phyloP scores from a whole-genome alignment of 2,329 filamentous ascomycete species.

The Geoglossum cookeanum region DNA sequence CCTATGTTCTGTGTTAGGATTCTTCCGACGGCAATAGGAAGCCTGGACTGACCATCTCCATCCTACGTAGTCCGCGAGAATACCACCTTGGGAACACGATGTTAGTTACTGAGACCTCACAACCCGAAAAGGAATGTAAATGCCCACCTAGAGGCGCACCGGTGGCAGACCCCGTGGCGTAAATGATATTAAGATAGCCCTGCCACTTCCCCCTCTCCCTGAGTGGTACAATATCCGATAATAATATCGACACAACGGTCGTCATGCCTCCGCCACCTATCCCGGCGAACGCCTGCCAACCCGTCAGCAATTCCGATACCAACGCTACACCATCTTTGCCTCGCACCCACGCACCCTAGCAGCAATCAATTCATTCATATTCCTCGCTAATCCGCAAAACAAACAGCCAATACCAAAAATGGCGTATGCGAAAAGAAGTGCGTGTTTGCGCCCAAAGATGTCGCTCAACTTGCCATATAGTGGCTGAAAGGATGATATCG shows the following conservation, averaged over 20 bases:
- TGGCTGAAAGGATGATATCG: slow-evolving; percentile 55
- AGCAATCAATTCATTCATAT: slow-evolving; percentile 45
- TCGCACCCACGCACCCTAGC: slow-evolving; percentile 28
- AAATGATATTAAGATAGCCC: slow-evolving; percentile 54
- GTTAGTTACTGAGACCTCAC: slow-evolving; percentile 8
- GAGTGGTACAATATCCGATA: slow-evolving; percentile 52
- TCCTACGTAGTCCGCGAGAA: slow-evolving; percentile 52
- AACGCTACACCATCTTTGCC: neutral
- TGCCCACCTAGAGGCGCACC: slow-evolving; percentile 44
- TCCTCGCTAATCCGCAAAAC: slow-evolving; percentile 41
- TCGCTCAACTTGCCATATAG: slow-evolving; percentile 53
- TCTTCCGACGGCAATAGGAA: neutral
- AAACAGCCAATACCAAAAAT: slow-evolving; percentile 47
- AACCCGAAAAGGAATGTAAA: neutral
- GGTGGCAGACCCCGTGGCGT: slow-evolving; percentile 43
- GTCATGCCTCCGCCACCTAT: slow-evolving; percentile 57
- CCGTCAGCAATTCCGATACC: neutral
- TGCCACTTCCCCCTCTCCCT: slow-evolving; percentile 56
- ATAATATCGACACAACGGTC: slow-evolving; percentile 46
- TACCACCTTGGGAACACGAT: slow-evolving; percentile 25
- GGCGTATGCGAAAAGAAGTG: slow-evolving; percentile 42
- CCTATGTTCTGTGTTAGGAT: slow-evolving; percentile 36
- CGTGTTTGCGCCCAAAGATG: slow-evolving; percentile 50
- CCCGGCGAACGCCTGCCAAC: slow-evolving; percentile 31
- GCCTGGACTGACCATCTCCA: slow-evolving; percentile 46